phyloP scores from a whole-genome alignment of 2,329 filamentous ascomycete species.

The Myotisia sp. region DNA sequence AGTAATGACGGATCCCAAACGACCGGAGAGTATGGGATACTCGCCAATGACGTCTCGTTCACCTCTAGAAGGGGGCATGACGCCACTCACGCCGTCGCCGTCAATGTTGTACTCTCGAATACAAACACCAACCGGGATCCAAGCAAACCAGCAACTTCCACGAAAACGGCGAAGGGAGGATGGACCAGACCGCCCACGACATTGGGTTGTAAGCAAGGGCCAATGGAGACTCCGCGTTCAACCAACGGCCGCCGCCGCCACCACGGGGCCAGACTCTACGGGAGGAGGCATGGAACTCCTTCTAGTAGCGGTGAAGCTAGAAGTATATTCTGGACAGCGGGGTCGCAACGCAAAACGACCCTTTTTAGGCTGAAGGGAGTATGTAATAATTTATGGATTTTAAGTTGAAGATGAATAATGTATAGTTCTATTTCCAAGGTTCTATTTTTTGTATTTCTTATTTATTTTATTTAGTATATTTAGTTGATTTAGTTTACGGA shows the following conservation, averaged over 20 bases:
- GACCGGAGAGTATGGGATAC: background rate
- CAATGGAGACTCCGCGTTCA: slow-evolving; percentile 62
- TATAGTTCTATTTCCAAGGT: no score
- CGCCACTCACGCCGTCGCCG: background rate
- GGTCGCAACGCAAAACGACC: slow-evolving; percentile 50
- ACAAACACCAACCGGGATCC: slow-evolving; percentile 1
- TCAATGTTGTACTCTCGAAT: slow-evolving; percentile 1
- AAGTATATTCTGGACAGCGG: slow-evolving; percentile 53
- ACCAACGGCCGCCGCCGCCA: slow-evolving; percentile 20
- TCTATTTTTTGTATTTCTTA: no score
- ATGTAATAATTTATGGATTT: no score
- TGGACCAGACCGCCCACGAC: slow-evolving; percentile 25
- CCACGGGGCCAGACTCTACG: slow-evolving; percentile 21
- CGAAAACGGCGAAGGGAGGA: slow-evolving; percentile 34
- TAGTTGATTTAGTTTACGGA: no score
- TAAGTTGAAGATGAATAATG: no score
- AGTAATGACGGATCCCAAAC: background rate
- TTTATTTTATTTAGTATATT: no score
- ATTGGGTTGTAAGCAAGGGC: slow-evolving; percentile 52
- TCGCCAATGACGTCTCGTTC: background rate
- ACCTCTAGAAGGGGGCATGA: background rate
- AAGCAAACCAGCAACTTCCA: slow-evolving; percentile 11
- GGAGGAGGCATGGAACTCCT: slow-evolving; percentile 50
- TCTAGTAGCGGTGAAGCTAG: slow-evolving; percentile 60
- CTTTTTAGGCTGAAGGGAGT: slow-evolving; percentile 47